Base-by-base conservation (phyloP, 805 yeast genomes). In the Jamesozyma hellenica region DNA sequence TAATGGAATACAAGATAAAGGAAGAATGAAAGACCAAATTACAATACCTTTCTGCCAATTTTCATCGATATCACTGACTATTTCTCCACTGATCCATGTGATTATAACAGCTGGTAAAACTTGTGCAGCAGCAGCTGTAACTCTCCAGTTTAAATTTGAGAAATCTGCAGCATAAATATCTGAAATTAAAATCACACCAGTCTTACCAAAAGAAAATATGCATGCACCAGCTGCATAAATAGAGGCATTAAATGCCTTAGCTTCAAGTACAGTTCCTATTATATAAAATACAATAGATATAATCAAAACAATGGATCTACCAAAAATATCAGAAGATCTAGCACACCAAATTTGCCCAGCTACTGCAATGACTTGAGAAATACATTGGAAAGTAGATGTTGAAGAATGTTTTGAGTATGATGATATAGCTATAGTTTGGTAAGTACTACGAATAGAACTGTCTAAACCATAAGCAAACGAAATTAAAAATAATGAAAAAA, bases 71-170 rank as follows among this genome's bases (percentile, higher is more conserved):
- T 58, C 59, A 7, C 50, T 44, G 7, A 66, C 52, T 28, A 80
- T 63, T 51, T 75, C 57, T 46, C 83, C 85, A 27, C 75, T 60
- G 38, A 77, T 65, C 86, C 86, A 80, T 17, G 86, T 76, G 55
- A 77, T 80, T 53, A 80, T 75, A 46, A 80, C 70, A 49, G 74
- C 78, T 1, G 85, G 86, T 36, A 73, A 60, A 3, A 82, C 77
- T 4, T 84, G 82, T 34, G 76, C 60, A 46, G 76, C 74, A 9
- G 81, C 69, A 42, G 68, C 71, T 28, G 70, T 60, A 46, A 78
- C 68, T 61, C 86, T 72, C 77, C 82, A 76, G 51, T 77, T 76
- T 51, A 79, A 65, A 46, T 66, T 67, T 13, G 84, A 75, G 53
- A 75, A 67, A 59, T 80, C 87, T 15, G 79, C 73, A 40, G 72